These are phyloP conservation scores for Cornus suecica DNA, from an alignment of 148 eudicot species.

Conservation along the genomic window DNA sequence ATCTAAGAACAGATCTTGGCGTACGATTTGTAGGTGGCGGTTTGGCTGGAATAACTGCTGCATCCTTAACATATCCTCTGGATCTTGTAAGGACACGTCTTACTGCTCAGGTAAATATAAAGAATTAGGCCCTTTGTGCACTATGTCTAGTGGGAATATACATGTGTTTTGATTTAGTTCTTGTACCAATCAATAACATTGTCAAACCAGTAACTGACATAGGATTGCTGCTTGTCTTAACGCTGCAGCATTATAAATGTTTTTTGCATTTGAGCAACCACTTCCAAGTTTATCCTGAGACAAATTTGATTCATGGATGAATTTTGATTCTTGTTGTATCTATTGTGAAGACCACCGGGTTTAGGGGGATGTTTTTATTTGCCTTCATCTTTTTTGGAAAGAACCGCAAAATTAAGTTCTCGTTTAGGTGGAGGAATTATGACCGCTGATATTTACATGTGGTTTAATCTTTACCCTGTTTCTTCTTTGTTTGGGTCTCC, in stretches of 20 bases:
- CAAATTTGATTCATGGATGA: not conserved
- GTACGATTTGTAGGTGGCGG: conserved; percentile 79
- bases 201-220: conserved; percentile 2
- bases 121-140: not conserved
- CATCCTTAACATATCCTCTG: conserved; percentile 62
- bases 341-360: too few relatives aligned
- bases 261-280: not conserved
- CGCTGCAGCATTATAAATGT: not conserved
- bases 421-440: too few relatives aligned
- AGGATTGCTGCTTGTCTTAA: not conserved
- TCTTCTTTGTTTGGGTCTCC: not conserved
- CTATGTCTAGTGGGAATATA: not conserved
- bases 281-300: not conserved
- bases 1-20: conserved; percentile 47
- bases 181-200: not conserved
- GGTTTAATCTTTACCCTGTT: not conserved
- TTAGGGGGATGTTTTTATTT: too few relatives aligned
- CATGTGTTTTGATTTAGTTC: not conserved
- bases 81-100: conserved; percentile 78
- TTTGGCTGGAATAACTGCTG: conserved; percentile 87
- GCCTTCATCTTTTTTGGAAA: too few relatives aligned
- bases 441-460: not conserved
- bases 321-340: not conserved
- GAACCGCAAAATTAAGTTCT: too few relatives aligned
- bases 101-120: conserved; percentile 59